Evolutionary conservation across 345 rosid genomes (phyloP), one percentile per base, ranked within the genome.

Genomic region (Viola odorata): DNA sequence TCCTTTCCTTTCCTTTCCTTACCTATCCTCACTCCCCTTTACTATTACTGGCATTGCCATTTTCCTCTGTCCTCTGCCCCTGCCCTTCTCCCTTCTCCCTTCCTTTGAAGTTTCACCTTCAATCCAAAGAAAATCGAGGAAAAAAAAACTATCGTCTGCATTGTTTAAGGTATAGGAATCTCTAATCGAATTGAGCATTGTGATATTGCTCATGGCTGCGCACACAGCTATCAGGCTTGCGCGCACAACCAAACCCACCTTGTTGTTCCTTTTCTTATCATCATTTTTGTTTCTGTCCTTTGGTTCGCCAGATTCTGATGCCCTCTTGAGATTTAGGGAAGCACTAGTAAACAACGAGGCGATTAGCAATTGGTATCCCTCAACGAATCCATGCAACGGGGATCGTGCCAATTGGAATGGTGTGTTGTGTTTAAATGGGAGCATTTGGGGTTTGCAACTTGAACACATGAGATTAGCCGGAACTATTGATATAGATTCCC

Each of bases 391-490:
- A 0, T 89, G 96, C 50, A 48, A 58, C 0, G 53, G 67, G 58
- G 66, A 70, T 60, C 38, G 38, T 0, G 39, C 82, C 0, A 77
- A 82, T 60, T 89, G 96, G 96, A 45, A 56, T 1, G 94, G 96
- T 2, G 77, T 89, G 36, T 75, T 86, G 48, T 89, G 96, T 51
- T 9, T 53, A 41, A 62, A 65, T 11, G 76, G 78, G 0, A 17
- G 36, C 8, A 66, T 86, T 32, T 77, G 85, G 82, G 96, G 96
- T 6, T 14, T 89, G 65, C 83, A 80, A 3, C 82, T 89, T 8
- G 96, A 89, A 64, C 80, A 67, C 40, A 76, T 84, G 81, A 74
- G 68, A 0, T 67, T 89, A 45, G 6, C 73, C 0, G 96, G 96
- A 9, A 17, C 54, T 9, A 69, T 86, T 3, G 77, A 77, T 50